These are phyloP conservation scores for Cyanodermella asteris DNA, from an alignment of 2,329 filamentous ascomycete species.

Conservation along the genomic window DNA sequence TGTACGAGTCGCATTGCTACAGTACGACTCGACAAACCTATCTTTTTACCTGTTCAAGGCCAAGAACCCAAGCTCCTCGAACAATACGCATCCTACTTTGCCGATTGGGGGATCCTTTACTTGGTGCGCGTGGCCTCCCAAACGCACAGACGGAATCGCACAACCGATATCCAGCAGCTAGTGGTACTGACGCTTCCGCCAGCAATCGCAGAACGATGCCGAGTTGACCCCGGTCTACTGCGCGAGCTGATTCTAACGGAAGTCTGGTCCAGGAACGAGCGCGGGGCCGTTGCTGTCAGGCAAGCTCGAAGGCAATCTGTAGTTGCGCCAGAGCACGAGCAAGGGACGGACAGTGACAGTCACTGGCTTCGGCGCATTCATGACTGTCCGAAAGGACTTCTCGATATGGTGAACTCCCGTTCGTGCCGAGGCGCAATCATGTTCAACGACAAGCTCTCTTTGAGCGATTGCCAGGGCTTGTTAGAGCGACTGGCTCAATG, in stretches of 20 bases:
- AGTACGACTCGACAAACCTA: slow-evolving; percentile 22
- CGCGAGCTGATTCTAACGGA: slow-evolving; percentile 56
- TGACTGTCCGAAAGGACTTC: slow-evolving; percentile 49
- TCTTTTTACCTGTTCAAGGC: slow-evolving; percentile 42
- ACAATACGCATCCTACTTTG: slow-evolving; percentile 34
- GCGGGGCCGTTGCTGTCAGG: no score
- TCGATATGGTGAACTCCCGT: slow-evolving; percentile 36
- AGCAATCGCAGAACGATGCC: slow-evolving; percentile 55
- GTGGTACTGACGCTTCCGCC: slow-evolving; percentile 41
- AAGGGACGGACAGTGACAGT: slow-evolving; percentile 6
- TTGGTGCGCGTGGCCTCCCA: slow-evolving; percentile 11
- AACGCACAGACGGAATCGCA: slow-evolving; percentile 6
- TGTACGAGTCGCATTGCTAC: slow-evolving; percentile 13
- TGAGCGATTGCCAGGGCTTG: slow-evolving; percentile 18
- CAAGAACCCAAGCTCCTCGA: slow-evolving; percentile 39
- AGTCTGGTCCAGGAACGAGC: slow-evolving; percentile 42
- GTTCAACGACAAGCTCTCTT: slow-evolving; percentile 24
- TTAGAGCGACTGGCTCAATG: slow-evolving; percentile 18
- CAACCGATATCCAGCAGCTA: slow-evolving; percentile 15
- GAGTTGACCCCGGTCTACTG: slow-evolving; percentile 45
- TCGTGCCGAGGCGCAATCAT: slow-evolving; percentile 27
- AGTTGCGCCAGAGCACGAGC: no score
- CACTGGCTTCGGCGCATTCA: slow-evolving; percentile 41
- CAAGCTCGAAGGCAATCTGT: no score
- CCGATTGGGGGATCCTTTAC: slow-evolving; percentile 53